Conservation (phyloP, 768 basidiomycete species). For the Xanthoconium stramineum region DNA sequence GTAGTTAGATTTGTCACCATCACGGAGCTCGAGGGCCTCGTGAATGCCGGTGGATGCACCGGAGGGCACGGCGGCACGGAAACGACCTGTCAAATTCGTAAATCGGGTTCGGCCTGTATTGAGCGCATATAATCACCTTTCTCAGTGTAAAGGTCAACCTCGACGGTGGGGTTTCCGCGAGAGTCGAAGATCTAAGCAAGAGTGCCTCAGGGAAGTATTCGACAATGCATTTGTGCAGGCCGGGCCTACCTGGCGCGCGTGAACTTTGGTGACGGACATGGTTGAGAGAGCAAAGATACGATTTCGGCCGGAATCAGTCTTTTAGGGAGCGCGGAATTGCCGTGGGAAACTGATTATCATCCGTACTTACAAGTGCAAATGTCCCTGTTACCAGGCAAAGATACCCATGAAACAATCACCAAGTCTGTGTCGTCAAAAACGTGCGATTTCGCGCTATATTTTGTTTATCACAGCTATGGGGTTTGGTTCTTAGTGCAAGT, state of each 20-base stretch:
- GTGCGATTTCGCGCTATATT: constrained; percentile 5
- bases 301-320: constrained; percentile 13
- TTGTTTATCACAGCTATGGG: constrained; percentile 12
- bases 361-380: constrained; percentile 12
- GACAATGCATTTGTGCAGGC: background rate
- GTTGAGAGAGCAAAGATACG: constrained; percentile 32
- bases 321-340: constrained; percentile 19
- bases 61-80: constrained; percentile 93
- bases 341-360: constrained; percentile 40
- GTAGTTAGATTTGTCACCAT: constrained; percentile 89
- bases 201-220: constrained; percentile 9
- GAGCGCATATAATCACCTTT: constrained; percentile 56
- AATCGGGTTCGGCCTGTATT: constrained; percentile 9
- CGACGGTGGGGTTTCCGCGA: constrained; percentile 96
- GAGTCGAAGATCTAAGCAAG: constrained; percentile 91
- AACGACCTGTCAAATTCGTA: constrained; percentile 59
- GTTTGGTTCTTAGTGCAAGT: constrained; percentile 9
- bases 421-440: constrained; percentile 1
- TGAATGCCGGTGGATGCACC: constrained; percentile 98
- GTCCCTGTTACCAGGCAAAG: background rate
- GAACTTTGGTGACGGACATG: constrained; percentile 92
- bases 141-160: constrained; percentile 83
- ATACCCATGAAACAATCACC: constrained; percentile 13
- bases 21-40: constrained; percentile 98
- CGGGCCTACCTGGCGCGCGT: constrained; percentile 80